Base-by-base conservation (phyloP, 257 asterid species). In the Henckelia pumila region DNA sequence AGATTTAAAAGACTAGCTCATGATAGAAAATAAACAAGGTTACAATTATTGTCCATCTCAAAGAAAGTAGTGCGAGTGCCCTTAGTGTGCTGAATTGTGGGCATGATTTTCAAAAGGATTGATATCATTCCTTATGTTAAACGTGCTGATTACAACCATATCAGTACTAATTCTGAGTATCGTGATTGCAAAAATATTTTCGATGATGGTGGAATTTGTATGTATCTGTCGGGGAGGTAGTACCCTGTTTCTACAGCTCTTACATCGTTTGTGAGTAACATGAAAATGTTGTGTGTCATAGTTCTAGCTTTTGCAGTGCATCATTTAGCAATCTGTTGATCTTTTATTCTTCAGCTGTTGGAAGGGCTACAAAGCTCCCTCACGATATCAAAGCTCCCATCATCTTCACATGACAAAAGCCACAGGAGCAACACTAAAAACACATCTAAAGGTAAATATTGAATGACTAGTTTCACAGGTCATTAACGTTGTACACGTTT, bases 331-430 rank as follows among this genome's bases (percentile, higher is more conserved):
- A 7, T 74, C 50, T 66, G 62, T 20, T 68, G 59, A 63, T 55
- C 33, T 63, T 79, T 55, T 79, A 65, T 19, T 55, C 20, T 81
- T 69, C 88, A 93, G 98, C 85, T 93, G 40, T 67, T 93, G 85
- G 98, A 93, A 85, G 98, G 98, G 63, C 77, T 93, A 72, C 97
- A 93, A 67, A 93, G 95, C 70, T 88, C 97, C 1, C 82, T 89
- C 61, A 67, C 81, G 13, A 77, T 84, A 75, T 69, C 98, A 10
- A 93, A 89, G 79, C 17, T 81, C 50, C 88, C 95, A 23, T 73
- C 95, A 14, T 76, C 82, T 69, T 88, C 95, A 23, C 93, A 86
- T 76, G 96, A 85, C 78, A 87, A 79, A 73, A 79, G 52, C 52
- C 50, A 40, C n/a, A 40, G 19, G 50, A 40, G 69, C 75, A 85